phyloP scores from a whole-genome alignment of 345 rosid species.

The Tarenaya hassleriana region DNA sequence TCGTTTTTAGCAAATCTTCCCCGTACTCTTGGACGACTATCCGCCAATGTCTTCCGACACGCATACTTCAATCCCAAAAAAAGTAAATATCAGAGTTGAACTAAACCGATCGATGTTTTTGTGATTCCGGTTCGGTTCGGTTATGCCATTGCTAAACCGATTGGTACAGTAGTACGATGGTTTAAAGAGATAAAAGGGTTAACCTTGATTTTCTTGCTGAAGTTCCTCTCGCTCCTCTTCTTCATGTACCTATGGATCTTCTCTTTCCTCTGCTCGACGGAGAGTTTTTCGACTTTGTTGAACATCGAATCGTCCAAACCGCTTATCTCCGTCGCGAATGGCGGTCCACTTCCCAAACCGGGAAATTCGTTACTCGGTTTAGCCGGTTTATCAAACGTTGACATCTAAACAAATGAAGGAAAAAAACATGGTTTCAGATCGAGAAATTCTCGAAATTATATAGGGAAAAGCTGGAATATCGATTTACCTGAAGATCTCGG shows the following conservation, averaged over 20 bases:
- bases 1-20: slow-evolving; percentile 96
- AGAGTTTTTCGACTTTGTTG: slow-evolving; percentile 65
- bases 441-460: neutral
- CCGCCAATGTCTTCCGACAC: slow-evolving; percentile 91
- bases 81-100: no score
- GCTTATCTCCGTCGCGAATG: slow-evolving; percentile 42
- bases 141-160: slow-evolving; percentile 1
- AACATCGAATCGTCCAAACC: slow-evolving; percentile 66
- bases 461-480: neutral
- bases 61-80: slow-evolving; percentile 61
- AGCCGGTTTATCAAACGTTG: no score
- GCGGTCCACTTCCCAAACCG: no score
- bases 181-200: neutral
- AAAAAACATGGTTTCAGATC: no score
- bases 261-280: slow-evolving; percentile 83
- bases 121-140: slow-evolving; percentile 13
- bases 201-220: slow-evolving; percentile 99
- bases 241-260: slow-evolving; percentile 92
- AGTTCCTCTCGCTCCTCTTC: slow-evolving; percentile 89
- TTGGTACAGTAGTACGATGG: no score
- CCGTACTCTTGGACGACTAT: slow-evolving; percentile 87
- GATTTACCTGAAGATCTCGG: slow-evolving; percentile 52
- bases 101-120: no score
- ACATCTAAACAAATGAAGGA: no score
- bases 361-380: no score